These are phyloP conservation scores for Tolypocladium paradoxum DNA, from an alignment of 2,329 filamentous ascomycete genomes.

Conservation along the genomic window DNA sequence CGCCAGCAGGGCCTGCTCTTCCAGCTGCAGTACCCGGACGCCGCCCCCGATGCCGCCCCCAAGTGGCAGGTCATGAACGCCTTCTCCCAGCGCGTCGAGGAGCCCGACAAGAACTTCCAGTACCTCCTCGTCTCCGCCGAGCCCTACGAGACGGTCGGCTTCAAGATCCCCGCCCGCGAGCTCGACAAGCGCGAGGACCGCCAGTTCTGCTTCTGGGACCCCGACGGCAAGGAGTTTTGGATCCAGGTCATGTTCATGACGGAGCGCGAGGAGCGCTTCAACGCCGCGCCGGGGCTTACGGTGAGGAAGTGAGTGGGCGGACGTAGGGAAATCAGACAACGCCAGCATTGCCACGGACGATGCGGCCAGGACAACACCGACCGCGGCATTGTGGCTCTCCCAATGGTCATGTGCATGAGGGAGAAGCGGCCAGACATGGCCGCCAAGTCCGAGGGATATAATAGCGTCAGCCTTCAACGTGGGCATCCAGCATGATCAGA, in stretches of 20 bases:
- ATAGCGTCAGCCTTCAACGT: not conserved
- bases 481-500: not conserved
- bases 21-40: constrained; percentile 91
- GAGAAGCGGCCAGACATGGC: not conserved
- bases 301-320: constrained; percentile 27
- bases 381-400: not conserved
- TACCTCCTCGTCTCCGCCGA: constrained; percentile 92
- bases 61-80: constrained; percentile 96
- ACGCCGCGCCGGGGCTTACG: constrained; percentile 50
- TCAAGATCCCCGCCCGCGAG: constrained; percentile 90
- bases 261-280: constrained; percentile 85
- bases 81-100: constrained; percentile 90
- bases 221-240: constrained; percentile 94
- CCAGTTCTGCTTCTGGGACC: constrained; percentile 93
- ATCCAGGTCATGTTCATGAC: constrained; percentile 98
- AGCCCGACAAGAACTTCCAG: constrained; percentile 88
- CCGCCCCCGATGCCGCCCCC: constrained; percentile 62
- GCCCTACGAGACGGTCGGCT: constrained; percentile 94
- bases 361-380: not conserved
- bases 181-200: constrained; percentile 80
- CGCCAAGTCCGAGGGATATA: not conserved
- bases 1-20: constrained; percentile 87
- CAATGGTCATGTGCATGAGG: not conserved
- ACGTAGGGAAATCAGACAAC: not conserved
- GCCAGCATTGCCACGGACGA: not conserved